Percentiles rank a stretch among this genome's conserved stretches.
phyloP scores from a whole-genome alignment of 2,329 filamentous ascomycete genomes.

The Biscogniauxia marginata region DNA sequence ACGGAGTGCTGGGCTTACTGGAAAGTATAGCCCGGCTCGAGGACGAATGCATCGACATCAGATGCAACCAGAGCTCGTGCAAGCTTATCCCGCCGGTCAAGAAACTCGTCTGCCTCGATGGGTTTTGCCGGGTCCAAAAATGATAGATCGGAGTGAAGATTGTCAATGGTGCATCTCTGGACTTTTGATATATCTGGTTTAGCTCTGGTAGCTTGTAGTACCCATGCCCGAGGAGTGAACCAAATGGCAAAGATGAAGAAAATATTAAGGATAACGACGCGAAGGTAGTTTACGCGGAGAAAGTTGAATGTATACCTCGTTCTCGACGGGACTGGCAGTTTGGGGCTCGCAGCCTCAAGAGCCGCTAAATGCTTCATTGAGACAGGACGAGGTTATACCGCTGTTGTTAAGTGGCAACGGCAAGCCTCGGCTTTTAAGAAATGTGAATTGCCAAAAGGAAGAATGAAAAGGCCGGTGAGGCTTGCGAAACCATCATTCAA shows the following conservation, averaged over 20 bases:
- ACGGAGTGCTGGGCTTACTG: constrained; percentile 40
- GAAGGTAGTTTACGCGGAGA: neutral
- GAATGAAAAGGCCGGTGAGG: too few species aligned
- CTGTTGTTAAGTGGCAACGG: too few species aligned
- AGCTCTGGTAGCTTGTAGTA: neutral
- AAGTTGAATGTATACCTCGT: neutral
- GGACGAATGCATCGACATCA: constrained; percentile 55
- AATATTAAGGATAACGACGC: neutral
- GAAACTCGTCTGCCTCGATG: constrained; percentile 50
- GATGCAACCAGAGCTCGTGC: constrained; percentile 53
- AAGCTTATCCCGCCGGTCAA: constrained; percentile 54
- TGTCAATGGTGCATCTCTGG: constrained; percentile 50
- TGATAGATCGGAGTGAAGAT: constrained; percentile 46
- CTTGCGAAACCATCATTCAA: too few species aligned
- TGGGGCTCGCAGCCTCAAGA: too few species aligned
- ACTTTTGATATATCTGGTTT: constrained; percentile 14
- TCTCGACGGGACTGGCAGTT: too few species aligned
- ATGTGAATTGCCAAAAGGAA: too few species aligned
- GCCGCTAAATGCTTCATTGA: too few species aligned
- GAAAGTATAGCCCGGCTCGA: constrained; percentile 65
- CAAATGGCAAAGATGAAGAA: constrained; percentile 2
- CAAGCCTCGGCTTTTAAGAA: too few species aligned
- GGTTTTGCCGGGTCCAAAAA: constrained; percentile 51
- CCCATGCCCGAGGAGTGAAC: constrained; percentile 5
- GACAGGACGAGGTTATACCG: too few species aligned